These are phyloP conservation scores for Lentinus polychrous DNA, from an alignment of 1,284 basidiomycete genomes.

Conservation along the genomic window DNA sequence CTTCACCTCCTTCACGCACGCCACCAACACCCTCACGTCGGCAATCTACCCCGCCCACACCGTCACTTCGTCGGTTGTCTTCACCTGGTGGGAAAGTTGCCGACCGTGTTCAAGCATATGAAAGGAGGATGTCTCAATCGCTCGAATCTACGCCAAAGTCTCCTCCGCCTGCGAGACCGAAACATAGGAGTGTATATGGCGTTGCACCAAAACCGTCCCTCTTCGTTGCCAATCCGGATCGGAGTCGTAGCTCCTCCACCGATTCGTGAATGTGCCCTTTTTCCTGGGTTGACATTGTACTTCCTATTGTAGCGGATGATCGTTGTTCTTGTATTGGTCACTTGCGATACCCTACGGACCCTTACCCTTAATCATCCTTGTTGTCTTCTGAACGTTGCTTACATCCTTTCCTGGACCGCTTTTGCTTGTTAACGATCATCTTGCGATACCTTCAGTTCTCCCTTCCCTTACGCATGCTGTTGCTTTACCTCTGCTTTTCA, in stretches of 20 bases:
- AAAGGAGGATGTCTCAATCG: slow-evolving; percentile 34
- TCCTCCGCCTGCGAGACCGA: slow-evolving; percentile 26
- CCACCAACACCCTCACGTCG: neutral
- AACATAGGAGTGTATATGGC: slow-evolving; percentile 36
- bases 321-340: slow-evolving; percentile 1
- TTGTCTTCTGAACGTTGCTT: neutral
- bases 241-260: slow-evolving; percentile 4
- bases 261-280: neutral
- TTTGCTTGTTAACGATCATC: neutral
- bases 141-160: slow-evolving; percentile 5
- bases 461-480: slow-evolving; percentile 6
- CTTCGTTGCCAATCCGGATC: slow-evolving; percentile 58
- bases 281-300: neutral
- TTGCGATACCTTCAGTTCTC: slow-evolving; percentile 3
- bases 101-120: slow-evolving; percentile 33
- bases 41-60: neutral
- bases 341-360: neutral
- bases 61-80: slow-evolving; percentile 6
- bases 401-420: neutral
- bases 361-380: neutral
- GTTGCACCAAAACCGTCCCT: slow-evolving; percentile 48
- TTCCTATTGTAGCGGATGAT: neutral
- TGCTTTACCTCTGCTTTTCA: neutral
- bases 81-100: slow-evolving; percentile 18
- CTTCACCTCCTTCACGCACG: neutral